Evolutionary conservation across 768 basidiomycete genomes (phyloP).

Genomic region (Calocera viscosa): DNA sequence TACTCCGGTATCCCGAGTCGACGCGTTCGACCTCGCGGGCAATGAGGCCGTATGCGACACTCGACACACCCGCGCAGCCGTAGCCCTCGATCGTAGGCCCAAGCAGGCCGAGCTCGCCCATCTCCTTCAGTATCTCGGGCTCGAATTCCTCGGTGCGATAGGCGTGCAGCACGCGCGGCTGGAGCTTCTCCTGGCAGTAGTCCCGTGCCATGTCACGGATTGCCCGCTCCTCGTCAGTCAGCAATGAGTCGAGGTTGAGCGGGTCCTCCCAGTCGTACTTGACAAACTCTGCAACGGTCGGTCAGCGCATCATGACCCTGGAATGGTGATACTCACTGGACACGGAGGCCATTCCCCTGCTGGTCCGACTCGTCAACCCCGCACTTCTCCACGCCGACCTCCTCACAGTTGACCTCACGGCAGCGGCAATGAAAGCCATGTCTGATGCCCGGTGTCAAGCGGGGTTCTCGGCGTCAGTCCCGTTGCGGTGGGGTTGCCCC

Average conservation of each 20-base stretch:
- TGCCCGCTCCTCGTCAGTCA: constrained; percentile 82
- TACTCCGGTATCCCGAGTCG: constrained; percentile 93
- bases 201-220: constrained; percentile 68
- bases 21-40: constrained; percentile 88
- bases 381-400: not conserved
- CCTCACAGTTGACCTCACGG: not conserved
- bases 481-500: not conserved
- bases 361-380: not conserved
- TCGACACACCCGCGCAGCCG: constrained; percentile 82
- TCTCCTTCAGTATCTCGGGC: constrained; percentile 63
- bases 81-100: constrained; percentile 90
- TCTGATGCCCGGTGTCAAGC: not conserved
- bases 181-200: constrained; percentile 76
- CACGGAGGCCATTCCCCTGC: not conserved
- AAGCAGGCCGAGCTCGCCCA: constrained; percentile 83
- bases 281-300: constrained; percentile 21
- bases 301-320: not conserved
- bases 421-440: not conserved
- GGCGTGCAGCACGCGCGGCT: constrained; percentile 77
- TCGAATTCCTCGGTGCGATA: constrained; percentile 88
- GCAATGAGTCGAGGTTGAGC: constrained; percentile 57
- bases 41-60: constrained; percentile 88
- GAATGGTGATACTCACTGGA: not conserved
- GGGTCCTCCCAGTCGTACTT: constrained; percentile 44
- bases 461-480: not conserved